Conservation (phyloP, 1,284 basidiomycete genomes). For the Austroboletus niveus region DNA sequence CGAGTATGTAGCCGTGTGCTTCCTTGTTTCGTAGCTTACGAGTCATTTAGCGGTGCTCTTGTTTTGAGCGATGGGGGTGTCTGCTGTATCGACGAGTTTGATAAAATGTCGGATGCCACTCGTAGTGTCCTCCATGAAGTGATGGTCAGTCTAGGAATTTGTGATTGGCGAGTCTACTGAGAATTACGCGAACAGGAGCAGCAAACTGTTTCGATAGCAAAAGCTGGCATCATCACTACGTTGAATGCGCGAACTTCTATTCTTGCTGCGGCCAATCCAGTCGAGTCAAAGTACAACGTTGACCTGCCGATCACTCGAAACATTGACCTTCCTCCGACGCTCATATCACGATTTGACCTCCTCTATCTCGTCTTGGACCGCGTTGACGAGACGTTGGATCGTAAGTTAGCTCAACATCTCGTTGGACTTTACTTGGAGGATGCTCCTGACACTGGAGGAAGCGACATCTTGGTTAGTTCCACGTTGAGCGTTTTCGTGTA, state of each 20-base stretch:
- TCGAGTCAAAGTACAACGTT: conserved; percentile 94
- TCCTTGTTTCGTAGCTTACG: conserved; percentile 1
- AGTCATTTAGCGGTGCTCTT: conserved; percentile 75
- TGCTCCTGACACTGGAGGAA: conserved; percentile 55
- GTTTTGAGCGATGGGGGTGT: conserved; percentile 97
- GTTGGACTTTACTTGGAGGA: conserved; percentile 95
- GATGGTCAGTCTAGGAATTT: conserved; percentile 63
- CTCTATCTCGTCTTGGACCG: conserved; percentile 97
- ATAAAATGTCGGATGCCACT: conserved; percentile 98
- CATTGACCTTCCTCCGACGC: conserved; percentile 93
- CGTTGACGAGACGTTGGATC: conserved; percentile 87
- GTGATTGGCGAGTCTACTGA: background rate
- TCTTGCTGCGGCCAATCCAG: conserved; percentile 95
- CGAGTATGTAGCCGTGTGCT: conserved; percentile 28
- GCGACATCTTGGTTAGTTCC: conserved; percentile 75
- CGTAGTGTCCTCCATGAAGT: conserved; percentile 98
- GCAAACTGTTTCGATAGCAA: conserved; percentile 99
- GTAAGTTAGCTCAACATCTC: conserved; percentile 90
- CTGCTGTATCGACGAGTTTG: conserved; percentile 99
- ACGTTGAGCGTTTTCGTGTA: background rate
- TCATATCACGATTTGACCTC: conserved; percentile 97
- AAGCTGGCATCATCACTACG: conserved; percentile 98
- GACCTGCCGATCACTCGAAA: conserved; percentile 84
- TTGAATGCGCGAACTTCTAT: conserved; percentile 97
- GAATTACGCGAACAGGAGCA: conserved; percentile 64